Conservation (phyloP, 2,329 filamentous ascomycete genomes). For the Alternaria arborescens region DNA sequence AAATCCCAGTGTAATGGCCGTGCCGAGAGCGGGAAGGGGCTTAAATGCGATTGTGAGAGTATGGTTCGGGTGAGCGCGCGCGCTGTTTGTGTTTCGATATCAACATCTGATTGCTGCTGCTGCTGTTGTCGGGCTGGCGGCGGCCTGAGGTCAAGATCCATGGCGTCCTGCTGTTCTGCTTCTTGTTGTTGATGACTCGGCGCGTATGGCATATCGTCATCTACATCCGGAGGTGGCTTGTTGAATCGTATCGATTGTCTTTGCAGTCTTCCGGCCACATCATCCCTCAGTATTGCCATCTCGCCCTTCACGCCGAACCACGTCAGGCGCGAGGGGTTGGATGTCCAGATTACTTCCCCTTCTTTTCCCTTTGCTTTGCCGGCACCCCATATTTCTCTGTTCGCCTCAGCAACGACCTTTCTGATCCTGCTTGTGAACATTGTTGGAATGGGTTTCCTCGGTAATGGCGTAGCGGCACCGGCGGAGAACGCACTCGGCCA, state of each 20-base stretch:
- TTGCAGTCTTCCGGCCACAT: conserved; percentile 80
- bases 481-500: conserved; percentile 88
- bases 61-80: conserved; percentile 88
- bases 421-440: conserved; percentile 89
- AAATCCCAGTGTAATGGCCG: conserved; percentile 93
- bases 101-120: conserved; percentile 31
- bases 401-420: conserved; percentile 80
- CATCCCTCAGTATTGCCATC: conserved; percentile 85
- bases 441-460: conserved; percentile 77
- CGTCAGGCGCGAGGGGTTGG: conserved; percentile 81
- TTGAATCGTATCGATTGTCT: conserved; percentile 78
- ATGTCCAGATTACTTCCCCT: conserved; percentile 85
- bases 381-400: conserved; percentile 68
- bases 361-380: conserved; percentile 57
- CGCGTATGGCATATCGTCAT: conserved; percentile 35
- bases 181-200: conserved; percentile 19
- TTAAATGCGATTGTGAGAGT: conserved; percentile 87
- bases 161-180: conserved; percentile 38
- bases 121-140: conserved; percentile 16
- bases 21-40: conserved; percentile 81
- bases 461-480: conserved; percentile 75
- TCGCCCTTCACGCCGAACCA: conserved; percentile 91
- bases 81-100: conserved; percentile 59
- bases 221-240: conserved; percentile 51
- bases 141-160: conserved; percentile 57